Conservation (phyloP, 129 eudicot genomes). For the Flaveria sonorensis region DNA sequence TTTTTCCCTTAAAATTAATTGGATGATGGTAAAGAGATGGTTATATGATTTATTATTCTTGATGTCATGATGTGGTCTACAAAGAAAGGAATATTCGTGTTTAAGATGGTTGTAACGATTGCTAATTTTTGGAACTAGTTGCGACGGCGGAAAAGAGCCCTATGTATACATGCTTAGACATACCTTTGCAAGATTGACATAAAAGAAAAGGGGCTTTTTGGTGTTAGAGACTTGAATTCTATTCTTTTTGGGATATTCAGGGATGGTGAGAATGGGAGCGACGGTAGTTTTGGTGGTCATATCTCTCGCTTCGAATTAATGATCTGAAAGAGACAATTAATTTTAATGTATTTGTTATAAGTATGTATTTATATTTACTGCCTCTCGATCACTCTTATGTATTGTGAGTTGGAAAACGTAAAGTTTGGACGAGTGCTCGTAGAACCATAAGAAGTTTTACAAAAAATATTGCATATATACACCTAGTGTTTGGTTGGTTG, state of each 20-base stretch:
- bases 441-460: slow-evolving; percentile 28
- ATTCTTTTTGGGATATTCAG: slow-evolving; percentile 56
- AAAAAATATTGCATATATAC: slow-evolving; percentile 22
- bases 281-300: slow-evolving; percentile 40
- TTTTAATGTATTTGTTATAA: slow-evolving; percentile 28
- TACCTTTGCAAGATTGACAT: slow-evolving; percentile 93
- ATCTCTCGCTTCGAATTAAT: slow-evolving; percentile 1
- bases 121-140: no score
- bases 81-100: no score
- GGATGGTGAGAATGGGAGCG: slow-evolving; percentile 24
- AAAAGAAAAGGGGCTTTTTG: slow-evolving; percentile 89
- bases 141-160: no score
- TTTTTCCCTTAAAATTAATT: background rate
- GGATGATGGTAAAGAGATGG: no score
- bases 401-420: slow-evolving; percentile 28
- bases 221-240: slow-evolving; percentile 96
- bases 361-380: slow-evolving; percentile 41
- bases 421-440: slow-evolving; percentile 34
- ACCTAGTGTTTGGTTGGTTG: slow-evolving; percentile 5
- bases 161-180: no score
- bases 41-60: no score
- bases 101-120: no score
- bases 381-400: slow-evolving; percentile 11
- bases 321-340: slow-evolving; percentile 34
- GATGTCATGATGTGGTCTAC: no score